Evolutionary conservation across 2,329 filamentous ascomycete genomes (phyloP), one percentile per base, ranked within the genome.

Genomic region (Scedosporium boydii): DNA sequence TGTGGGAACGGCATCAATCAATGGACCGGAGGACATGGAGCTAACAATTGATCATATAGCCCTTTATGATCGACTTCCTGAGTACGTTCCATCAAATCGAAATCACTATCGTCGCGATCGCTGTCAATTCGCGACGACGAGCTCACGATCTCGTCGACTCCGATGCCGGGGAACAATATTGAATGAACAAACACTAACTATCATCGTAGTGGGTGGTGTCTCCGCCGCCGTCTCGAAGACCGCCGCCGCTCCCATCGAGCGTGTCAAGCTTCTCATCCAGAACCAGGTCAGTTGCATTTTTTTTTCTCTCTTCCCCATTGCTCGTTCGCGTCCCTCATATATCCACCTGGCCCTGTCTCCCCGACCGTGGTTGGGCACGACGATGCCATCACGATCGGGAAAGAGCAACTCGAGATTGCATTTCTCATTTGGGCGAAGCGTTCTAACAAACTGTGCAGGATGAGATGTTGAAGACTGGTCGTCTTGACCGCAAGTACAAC

Each of bases 261-360:
- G 95, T 92, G 89, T 99, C 84, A 99, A 99, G 93, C 95, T 99
- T 78, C 91, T 99, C 77, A 96, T 99, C 85, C 95, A 99, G 87
- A 99, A 99, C 86, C 95, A 99, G 90, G 93, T 96, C 87, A 71
- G 91, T 84, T 12, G 21, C 26, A 14, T 6, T 3, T 1, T 21
- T 44, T 34, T 4, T 9, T 44, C 2, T 16, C 34, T 4, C 9
- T 38, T 38, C 2, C 34, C 3, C 34, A 38, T 38, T 38, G 10
- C 34, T 38, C 34, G 4, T 12, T 6, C 10, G 34, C 34, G 10
- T 4, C 1, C 10, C 3, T 2, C n/a, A n/a, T 38, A 2, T 12
- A 14, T 38, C 4, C 34, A 3, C 34, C 34, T 12, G 10, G 34
- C 10, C 10, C 34, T 14, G 34, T 12, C 34, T 16, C 27, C 3